Percentiles rank a stretch among this genome's conserved stretches.
These are phyloP conservation scores for Crithidia brevicula DNA, from an alignment of 208 protist genomes.

Conservation along the genomic window DNA sequence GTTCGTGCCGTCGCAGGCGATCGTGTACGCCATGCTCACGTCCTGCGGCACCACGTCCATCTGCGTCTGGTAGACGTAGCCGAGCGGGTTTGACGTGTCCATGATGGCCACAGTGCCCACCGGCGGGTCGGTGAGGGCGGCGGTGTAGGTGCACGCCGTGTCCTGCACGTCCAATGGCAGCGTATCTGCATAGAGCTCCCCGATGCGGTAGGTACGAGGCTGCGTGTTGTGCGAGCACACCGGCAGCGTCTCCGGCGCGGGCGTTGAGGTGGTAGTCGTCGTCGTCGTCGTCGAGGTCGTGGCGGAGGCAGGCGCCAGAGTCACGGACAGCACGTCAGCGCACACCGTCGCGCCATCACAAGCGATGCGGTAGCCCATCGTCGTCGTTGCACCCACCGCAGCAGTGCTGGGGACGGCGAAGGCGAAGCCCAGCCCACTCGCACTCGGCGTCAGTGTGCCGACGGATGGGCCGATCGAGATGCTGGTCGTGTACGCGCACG, in stretches of 20 bases:
- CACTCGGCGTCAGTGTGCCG: slow-evolving; percentile 27
- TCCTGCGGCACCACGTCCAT: slow-evolving; percentile 17
- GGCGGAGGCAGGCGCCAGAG: slow-evolving; percentile 7
- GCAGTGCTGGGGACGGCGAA: slow-evolving; percentile 24
- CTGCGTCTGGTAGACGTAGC: slow-evolving; percentile 49
- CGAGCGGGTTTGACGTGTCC: slow-evolving; percentile 23
- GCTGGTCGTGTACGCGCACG: slow-evolving; percentile 36
- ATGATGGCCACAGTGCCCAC: slow-evolving; percentile 32
- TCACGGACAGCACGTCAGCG: slow-evolving; percentile 34
- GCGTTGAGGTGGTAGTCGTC: slow-evolving; percentile 4
- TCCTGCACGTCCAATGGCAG: slow-evolving; percentile 38
- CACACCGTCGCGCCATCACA: slow-evolving; percentile 47
- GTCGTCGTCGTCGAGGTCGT: slow-evolving; percentile 14
- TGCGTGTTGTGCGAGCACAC: slow-evolving; percentile 29
- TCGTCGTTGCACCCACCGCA: slow-evolving; percentile 19
- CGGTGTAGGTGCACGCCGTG: slow-evolving; percentile 36
- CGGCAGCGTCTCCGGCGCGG: slow-evolving; percentile 14
- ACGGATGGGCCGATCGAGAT: slow-evolving; percentile 20
- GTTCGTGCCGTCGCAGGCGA: slow-evolving; percentile 40
- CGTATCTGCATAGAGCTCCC: slow-evolving; percentile 19
- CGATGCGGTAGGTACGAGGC: slow-evolving; percentile 36
- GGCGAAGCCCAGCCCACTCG: slow-evolving; percentile 22
- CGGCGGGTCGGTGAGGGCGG: slow-evolving; percentile 20
- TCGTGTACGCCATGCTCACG: slow-evolving; percentile 33
- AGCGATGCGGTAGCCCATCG: slow-evolving; percentile 35